Conservation (phyloP, 1,139 yeast species). For the Blastobotrys proliferans region DNA sequence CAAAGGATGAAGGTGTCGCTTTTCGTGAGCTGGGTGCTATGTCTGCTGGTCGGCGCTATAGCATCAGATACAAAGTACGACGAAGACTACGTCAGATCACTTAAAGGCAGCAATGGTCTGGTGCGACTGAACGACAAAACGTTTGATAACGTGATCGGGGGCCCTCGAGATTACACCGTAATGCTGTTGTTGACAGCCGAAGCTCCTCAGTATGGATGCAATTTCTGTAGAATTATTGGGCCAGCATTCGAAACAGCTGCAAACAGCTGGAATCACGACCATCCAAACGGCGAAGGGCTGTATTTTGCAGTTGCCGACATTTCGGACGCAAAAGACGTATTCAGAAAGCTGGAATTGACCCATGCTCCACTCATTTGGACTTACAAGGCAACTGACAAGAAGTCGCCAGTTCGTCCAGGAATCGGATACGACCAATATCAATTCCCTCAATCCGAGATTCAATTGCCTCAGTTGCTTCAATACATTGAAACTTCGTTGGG, state of each 20-base stretch:
- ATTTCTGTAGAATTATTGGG: constrained; percentile 63
- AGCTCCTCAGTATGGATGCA: constrained; percentile 69
- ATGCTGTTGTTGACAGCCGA: constrained; percentile 71
- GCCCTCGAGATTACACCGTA: constrained; percentile 67
- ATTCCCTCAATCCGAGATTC: constrained; percentile 54
- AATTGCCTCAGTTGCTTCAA: constrained; percentile 40
- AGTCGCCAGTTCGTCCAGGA: constrained; percentile 33
- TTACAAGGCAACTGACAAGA: constrained; percentile 53
- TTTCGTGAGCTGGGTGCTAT: constrained; percentile 1
- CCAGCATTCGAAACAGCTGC: constrained; percentile 64
- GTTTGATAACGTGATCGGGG: constrained; percentile 54
- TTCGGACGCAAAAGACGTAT: constrained; percentile 47
- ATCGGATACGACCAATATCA: constrained; percentile 42
- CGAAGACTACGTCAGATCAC: constrained; percentile 7
- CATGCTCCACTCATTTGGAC: constrained; percentile 77
- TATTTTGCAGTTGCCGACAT: constrained; percentile 77
- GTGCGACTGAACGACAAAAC: constrained; percentile 58
- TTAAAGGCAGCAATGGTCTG: constrained; percentile 30
- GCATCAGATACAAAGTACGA: constrained; percentile 4
- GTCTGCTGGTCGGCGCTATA: neutral
- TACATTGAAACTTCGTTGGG: constrained; percentile 41
- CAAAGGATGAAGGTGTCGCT: neutral
- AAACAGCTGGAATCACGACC: constrained; percentile 53
- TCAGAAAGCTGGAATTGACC: constrained; percentile 54
- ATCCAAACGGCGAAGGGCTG: constrained; percentile 46